phyloP scores from a whole-genome alignment of 1,139 yeast species.

The Candida pseudocylindracea region DNA sequence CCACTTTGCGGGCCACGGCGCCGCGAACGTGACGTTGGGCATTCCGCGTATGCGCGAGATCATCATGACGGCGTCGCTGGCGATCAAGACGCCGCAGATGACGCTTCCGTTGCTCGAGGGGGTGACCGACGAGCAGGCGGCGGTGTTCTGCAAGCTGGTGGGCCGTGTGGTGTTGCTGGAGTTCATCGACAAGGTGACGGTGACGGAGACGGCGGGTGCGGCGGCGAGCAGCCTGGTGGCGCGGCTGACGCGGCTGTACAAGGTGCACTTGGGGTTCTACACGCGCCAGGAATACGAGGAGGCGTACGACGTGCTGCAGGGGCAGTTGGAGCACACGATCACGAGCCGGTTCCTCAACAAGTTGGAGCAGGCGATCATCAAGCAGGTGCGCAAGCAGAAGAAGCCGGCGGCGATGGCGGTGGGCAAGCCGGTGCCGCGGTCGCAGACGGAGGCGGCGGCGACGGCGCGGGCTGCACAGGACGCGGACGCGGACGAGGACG shows the following conservation, averaged over 20 bases:
- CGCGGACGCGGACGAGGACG: constrained; percentile 21
- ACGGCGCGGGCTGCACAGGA: constrained; percentile 15
- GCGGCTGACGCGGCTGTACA: constrained; percentile 32
- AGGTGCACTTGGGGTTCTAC: constrained; percentile 54
- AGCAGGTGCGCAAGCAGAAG: constrained; percentile 71
- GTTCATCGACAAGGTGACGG: constrained; percentile 66
- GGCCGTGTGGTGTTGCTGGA: constrained; percentile 75
- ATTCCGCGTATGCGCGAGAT: constrained; percentile 99
- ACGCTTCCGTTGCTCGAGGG: constrained; percentile 64
- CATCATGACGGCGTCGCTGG: constrained; percentile 93
- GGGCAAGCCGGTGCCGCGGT: constrained; percentile 19
- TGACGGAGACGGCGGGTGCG: constrained; percentile 69
- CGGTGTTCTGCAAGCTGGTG: constrained; percentile 79
- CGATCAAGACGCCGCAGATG: constrained; percentile 97
- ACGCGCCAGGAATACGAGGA: constrained; percentile 55
- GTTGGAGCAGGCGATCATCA: constrained; percentile 51
- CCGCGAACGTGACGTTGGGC: constrained; percentile 98
- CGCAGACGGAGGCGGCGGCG: constrained; percentile 34
- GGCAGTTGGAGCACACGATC: constrained; percentile 53
- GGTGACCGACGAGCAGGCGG: constrained; percentile 73
- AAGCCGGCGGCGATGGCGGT: constrained; percentile 31
- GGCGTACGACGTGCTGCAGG: constrained; percentile 75
- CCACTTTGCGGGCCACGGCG: constrained; percentile 99
- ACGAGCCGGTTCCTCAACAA: constrained; percentile 40
- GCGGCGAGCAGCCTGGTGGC: constrained; percentile 26